Base-by-base conservation (phyloP, 2,329 filamentous ascomycete species). In the Pseudopithomyces chartarum region DNA sequence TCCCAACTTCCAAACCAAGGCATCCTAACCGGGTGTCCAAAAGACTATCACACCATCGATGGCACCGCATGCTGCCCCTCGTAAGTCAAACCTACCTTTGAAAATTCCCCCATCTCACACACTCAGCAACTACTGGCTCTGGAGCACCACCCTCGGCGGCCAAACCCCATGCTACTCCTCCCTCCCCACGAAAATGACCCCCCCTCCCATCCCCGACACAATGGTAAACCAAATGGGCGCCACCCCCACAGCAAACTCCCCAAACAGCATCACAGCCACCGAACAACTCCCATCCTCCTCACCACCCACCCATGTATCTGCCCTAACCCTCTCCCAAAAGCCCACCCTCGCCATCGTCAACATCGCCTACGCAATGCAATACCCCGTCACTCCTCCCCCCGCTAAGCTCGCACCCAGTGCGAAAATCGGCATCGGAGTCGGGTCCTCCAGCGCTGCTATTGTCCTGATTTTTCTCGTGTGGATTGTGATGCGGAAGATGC, bases 361-460 rank as follows among this genome's bases (percentile, higher is more conserved):
- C 52, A 63, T 61, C 36, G 65, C 66, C 32, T 73, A 68, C 57
- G 62, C 68, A 11, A 66, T 67, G 58, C 63, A 68, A 54, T 74
- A 69, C 52, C 55, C 58, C 11, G 57, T 74, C 39, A 56, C 23
- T 4, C 43, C 53, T 13, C 29, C 59, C 22, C n/a, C n/a, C n/a
- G n/a, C n/a, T n/a, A n/a, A n/a, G n/a, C n/a, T n/a, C n/a, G n/a
- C n/a, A n/a, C n/a, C n/a, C n/a, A n/a, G n/a, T n/a, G n/a, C n/a
- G n/a, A n/a, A n/a, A n/a, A n/a, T 64, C 44, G 65, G 67, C 6
- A 62, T 70, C 23, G 64, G 64, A 19, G 54, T 60, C 34, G 66
- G 67, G 33, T 58, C 26, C 29, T 52, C 44, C 10, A 33, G 34
- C 6, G 62, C 52, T 22, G 60, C 54, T 7, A 6, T 63, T 6